Base-by-base conservation (phyloP, 108 stramenopile genomes). In the Mayamaea pseudoterrestris region DNA sequence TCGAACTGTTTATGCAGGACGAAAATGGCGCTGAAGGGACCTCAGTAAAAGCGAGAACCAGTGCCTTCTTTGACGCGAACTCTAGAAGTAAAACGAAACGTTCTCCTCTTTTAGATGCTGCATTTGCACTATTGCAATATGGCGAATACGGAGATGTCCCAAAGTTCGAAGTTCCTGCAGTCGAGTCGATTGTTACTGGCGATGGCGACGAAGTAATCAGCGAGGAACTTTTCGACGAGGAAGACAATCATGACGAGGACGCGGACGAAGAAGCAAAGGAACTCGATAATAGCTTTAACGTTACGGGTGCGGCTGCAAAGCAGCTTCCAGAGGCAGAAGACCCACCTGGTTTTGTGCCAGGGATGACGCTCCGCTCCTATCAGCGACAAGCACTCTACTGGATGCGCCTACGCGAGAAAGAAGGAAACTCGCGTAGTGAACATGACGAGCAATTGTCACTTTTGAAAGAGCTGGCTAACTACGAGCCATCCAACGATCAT, bases 71-170 rank as follows among this genome's bases (percentile, higher is more conserved):
- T 39, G 34, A 5, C 34, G 2, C 21, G 4, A 34, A 34, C 20
- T 3, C 11, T 3, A 27, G 17, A 12, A 2, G 2, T 11, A 8
- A 24, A 21, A 5, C 14, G 1, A 47, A 47, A 28, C 35, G 21
- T 3, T 26, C 44, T 27, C 14, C 4, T 21, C 5, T 44, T 7
- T 44, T 25, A 27, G 47, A 58, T 24, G 76, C 76, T 5, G 89
- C 83, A 21, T 83, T 80, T 74, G 63, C 24, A 14, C 44, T 90
- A 28, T 52, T 90, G 58, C 81, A 85, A 44, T 90, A 81, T 80
- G 83, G 81, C 1, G 73, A 90, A 39, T 61, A 68, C 50, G 83
- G 83, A 43, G 69, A 80, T 35, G 53, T 68, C 16, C 42, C 44
- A 24, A 48, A 59, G 8, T 60, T 67, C 40, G 12, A 18, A 30